Conservation (phyloP, 2,329 filamentous ascomycete genomes). For the Microcyclospora tardicrescens region DNA sequence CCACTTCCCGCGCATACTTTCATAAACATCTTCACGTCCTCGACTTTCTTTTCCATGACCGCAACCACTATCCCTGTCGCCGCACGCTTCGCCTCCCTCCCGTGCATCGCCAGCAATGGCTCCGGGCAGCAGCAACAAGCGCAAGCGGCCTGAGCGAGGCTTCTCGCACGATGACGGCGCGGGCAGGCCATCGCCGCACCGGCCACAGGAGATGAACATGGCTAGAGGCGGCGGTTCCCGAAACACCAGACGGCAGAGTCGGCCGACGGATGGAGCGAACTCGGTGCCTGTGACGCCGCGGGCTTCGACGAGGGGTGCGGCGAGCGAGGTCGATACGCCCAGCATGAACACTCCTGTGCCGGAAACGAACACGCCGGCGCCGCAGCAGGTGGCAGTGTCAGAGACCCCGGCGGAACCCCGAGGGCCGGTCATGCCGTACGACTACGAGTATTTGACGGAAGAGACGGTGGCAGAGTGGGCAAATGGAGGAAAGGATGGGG, state of each 20-base stretch:
- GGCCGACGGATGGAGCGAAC: constrained; percentile 4
- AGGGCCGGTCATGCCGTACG: constrained; percentile 35
- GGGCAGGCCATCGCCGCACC: constrained; percentile 37
- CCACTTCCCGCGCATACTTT: too few relatives aligned
- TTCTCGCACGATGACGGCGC: constrained; percentile 31
- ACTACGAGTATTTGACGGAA: constrained; percentile 65
- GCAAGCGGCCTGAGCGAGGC: constrained; percentile 40
- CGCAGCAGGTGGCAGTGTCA: not conserved
- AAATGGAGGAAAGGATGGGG: constrained; percentile 49
- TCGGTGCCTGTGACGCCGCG: constrained; percentile 3
- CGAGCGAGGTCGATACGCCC: not conserved
- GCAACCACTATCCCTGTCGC: too few relatives aligned
- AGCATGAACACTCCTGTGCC: constrained; percentile 2
- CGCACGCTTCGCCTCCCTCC: too few relatives aligned
- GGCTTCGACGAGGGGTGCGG: not conserved
- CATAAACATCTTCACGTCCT: too few relatives aligned
- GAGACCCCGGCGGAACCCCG: constrained; percentile 6
- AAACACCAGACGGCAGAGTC: constrained; percentile 4
- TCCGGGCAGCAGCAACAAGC: constrained; percentile 31
- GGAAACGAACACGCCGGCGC: constrained; percentile 7
- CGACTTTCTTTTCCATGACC: too few relatives aligned
- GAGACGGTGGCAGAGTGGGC: constrained; percentile 56
- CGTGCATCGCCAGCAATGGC: constrained; percentile 13
- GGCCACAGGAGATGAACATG: constrained; percentile 37
- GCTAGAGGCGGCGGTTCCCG: constrained; percentile 19